Evolutionary conservation across 2,329 filamentous ascomycete genomes (phyloP).

Genomic region (Chaetomium olivaceum): DNA sequence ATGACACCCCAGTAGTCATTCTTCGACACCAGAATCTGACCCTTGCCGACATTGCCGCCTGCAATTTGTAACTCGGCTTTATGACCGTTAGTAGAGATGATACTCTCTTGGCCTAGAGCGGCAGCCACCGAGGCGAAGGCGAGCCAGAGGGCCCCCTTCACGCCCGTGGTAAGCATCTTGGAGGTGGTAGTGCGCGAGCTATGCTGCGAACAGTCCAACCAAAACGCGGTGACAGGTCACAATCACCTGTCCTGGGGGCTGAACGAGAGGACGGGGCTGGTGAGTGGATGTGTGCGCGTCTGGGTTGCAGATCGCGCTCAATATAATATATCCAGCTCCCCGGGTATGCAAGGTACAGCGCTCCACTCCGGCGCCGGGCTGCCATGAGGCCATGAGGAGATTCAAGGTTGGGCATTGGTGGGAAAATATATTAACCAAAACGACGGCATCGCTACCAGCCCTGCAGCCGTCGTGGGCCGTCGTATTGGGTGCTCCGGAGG

Average conservation of each 20-base stretch:
- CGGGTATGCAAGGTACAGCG: conserved; percentile 31
- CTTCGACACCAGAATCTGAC: conserved; percentile 56
- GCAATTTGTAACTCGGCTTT: conserved; percentile 39
- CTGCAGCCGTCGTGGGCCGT: conserved; percentile 6
- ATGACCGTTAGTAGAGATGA: conserved; percentile 44
- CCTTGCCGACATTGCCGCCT: conserved; percentile 40
- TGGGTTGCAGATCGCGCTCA: conserved; percentile 9
- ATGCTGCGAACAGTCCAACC: conserved; percentile 5
- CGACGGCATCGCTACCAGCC: conserved; percentile 9
- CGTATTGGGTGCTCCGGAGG: conserved; percentile 23
- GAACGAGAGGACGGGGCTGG: conserved; percentile 5
- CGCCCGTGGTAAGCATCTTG: conserved; percentile 29
- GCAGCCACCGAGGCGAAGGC: conserved; percentile 30
- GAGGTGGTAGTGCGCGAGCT: background rate
- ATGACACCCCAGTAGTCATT: conserved; percentile 69
- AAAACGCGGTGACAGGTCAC: conserved; percentile 8
- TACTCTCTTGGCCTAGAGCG: conserved; percentile 48
- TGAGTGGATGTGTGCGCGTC: background rate
- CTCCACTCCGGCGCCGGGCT: conserved; percentile 18
- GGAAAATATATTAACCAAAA: conserved; percentile 32
- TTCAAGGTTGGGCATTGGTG: conserved; percentile 21
- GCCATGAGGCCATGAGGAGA: conserved; percentile 19
- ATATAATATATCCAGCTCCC: conserved; percentile 26
- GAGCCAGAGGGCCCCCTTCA: conserved; percentile 32
- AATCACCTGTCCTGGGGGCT: conserved; percentile 4